Evolutionary conservation across 305 asterid genomes (phyloP).

Genomic region (Rubia tinctorum): DNA sequence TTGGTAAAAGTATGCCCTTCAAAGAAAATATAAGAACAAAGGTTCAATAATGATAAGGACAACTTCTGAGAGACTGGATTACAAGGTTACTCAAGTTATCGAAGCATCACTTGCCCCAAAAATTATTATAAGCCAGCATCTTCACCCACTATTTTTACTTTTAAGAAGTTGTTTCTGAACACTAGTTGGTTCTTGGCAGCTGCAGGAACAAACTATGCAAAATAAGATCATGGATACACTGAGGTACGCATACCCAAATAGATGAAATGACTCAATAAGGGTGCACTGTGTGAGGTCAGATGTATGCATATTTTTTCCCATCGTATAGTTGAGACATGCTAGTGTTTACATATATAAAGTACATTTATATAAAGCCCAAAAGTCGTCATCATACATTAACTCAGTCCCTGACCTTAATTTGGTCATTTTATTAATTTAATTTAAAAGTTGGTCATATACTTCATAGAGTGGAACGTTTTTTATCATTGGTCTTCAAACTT

Average conservation of each 20-base stretch:
- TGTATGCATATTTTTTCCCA: not conserved
- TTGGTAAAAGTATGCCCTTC: not conserved
- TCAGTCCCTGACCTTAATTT: not conserved
- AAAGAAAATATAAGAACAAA: not conserved
- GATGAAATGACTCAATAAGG: not conserved
- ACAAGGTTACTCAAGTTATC: not conserved
- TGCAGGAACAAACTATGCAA: not conserved
- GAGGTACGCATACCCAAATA: slow-evolving; percentile 1
- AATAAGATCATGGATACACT: not conserved
- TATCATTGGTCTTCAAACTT: not conserved
- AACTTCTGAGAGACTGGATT: not conserved
- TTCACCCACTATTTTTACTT: not conserved
- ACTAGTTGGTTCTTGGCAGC: not conserved
- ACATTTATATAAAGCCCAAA: not conserved
- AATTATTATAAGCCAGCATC: not conserved
- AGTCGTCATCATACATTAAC: not conserved
- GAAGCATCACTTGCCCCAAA: not conserved
- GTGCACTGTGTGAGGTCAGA: not conserved
- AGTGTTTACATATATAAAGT: not conserved
- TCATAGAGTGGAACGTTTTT: not conserved
- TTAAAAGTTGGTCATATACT: not conserved
- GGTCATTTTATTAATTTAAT: no score
- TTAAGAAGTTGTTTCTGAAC: not conserved
- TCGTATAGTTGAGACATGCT: not conserved
- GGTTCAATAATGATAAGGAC: not conserved